Conservation (phyloP, 805 yeast species). For the Cyberlindnera bimundalis region DNA sequence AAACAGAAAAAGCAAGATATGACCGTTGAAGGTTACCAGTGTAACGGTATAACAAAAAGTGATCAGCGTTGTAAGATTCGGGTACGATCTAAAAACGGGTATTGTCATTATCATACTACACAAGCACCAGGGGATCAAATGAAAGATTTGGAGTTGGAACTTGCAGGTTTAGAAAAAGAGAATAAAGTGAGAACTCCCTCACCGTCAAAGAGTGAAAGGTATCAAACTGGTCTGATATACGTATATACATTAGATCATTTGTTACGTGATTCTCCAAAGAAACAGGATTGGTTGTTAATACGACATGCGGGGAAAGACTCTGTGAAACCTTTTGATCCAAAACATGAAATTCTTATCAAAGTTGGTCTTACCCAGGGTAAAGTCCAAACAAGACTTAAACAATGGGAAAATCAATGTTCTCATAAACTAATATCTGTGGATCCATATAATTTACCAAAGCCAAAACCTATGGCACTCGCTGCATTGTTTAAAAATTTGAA, state of each 20-base stretch:
- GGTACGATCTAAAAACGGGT: conserved; percentile 2
- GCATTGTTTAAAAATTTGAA: conserved; percentile 8
- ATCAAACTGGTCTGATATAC: conserved; percentile 22
- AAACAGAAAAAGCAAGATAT: too few species aligned
- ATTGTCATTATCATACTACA: conserved; percentile 20
- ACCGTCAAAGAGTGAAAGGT: too few species aligned
- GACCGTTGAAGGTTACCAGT: conserved; percentile 18
- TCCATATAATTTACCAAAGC: conserved; percentile 13
- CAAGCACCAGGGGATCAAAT: conserved; percentile 7
- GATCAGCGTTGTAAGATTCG: conserved; percentile 16
- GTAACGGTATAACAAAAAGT: conserved; percentile 20
- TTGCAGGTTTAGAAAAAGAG: too few species aligned
- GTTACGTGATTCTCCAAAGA: conserved; percentile 12
- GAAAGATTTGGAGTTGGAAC: background rate
- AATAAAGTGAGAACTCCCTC: too few species aligned
- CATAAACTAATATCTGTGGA: conserved; percentile 18
- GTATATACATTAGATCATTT: conserved; percentile 25
- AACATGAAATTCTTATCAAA: conserved; percentile 21
- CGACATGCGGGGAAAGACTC: conserved; percentile 3
- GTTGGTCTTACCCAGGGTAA: conserved; percentile 25
- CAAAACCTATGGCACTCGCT: conserved; percentile 1
- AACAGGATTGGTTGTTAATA: conserved; percentile 23
- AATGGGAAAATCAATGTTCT: conserved; percentile 28
- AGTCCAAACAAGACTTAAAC: conserved; percentile 18
- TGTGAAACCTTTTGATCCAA: conserved; percentile 21